Evolutionary conservation across 768 basidiomycete genomes (phyloP).

Genomic region (Epithele typhae): DNA sequence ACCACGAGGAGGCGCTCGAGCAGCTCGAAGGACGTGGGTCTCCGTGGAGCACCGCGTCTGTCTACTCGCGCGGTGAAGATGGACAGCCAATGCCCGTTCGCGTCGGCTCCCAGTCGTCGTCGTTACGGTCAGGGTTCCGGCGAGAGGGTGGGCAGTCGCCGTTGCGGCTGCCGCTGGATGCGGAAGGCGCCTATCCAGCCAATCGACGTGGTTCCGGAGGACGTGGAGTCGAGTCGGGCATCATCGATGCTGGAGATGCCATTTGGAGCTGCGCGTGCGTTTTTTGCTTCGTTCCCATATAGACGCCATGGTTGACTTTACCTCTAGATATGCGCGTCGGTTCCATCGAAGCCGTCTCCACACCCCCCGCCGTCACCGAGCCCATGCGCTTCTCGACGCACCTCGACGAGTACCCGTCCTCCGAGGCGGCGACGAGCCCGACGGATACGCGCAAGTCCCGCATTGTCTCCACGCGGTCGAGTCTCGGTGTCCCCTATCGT

Average conservation of each 20-base stretch:
- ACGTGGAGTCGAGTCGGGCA: constrained; percentile 30
- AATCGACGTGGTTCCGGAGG: constrained; percentile 29
- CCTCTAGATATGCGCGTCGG: constrained; percentile 48
- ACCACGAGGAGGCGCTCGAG: constrained; percentile 14
- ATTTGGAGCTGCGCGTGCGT: constrained; percentile 16
- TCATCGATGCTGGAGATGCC: constrained; percentile 30
- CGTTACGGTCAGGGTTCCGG: constrained; percentile 8
- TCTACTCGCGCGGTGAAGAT: not conserved
- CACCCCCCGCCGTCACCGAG: constrained; percentile 40
- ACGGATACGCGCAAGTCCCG: constrained; percentile 9
- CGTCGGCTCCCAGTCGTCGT: too few species aligned
- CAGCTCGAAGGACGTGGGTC: constrained; percentile 10
- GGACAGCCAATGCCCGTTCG: too few species aligned
- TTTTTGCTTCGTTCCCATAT: too few species aligned
- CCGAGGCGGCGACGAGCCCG: constrained; percentile 10
- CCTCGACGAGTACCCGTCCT: constrained; percentile 20
- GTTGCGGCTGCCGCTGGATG: constrained; percentile 27
- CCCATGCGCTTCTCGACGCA: constrained; percentile 33
- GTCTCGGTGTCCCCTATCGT: constrained; percentile 23
- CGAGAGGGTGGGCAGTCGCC: constrained; percentile 17
- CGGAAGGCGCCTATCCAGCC: constrained; percentile 20
- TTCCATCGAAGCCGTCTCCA: constrained; percentile 44
- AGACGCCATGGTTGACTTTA: too few species aligned
- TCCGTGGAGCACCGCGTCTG: constrained; percentile 1
- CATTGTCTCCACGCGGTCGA: constrained; percentile 18